Base-by-base conservation (phyloP, 73 alveolate species). In the Symbiodinium natans region DNA sequence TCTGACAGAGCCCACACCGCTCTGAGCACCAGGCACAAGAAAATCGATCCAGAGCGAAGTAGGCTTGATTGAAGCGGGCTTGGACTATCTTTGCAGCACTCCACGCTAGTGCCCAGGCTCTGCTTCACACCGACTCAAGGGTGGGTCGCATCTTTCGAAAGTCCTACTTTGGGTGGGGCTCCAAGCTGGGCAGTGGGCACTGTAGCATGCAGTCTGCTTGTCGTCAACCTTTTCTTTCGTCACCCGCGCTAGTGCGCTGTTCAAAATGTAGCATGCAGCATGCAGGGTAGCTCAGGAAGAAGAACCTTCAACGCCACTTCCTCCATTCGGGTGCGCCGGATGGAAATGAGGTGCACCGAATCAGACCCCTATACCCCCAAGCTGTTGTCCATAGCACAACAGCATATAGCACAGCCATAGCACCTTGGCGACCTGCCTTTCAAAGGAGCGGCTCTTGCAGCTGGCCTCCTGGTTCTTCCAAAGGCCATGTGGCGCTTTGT, bases 381-480 rank as follows among this genome's bases (percentile, higher is more conserved):
- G 13, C 59, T 13, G 21, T 9, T 9, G 6, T 46, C 59, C 59
- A 9, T 9, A 46, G n/a, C n/a, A n/a, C n/a, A n/a, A n/a, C n/a
- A n/a, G n/a, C n/a, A n/a, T n/a, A n/a, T n/a, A 46, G 59, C 13
- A 6, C 13, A 46, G 59, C 6, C 59, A 3, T 59, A 3, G 33
- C 5, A 13, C 77, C 77, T 4, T 59, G 27, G 77, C 77, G 36
- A 48, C 17, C 8, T 48, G 63, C 17, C 17, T 48, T 23, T 9
- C 31, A 23, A 40, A 90, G 97, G 97, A 68, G 41, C 87, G 97
- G 25, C 97, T 90, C 80, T 41, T 90, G 31, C 89, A 90, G 63
- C 77, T 90, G 97, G 97, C 97, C 21, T 68, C 97, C n/a, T 90
- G 97, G 97, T 90, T 90, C 88, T 90, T 90, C 82, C 97, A 90